phyloP scores from a whole-genome alignment of 805 yeast genomes.

The Isabelozyma rhagii region DNA sequence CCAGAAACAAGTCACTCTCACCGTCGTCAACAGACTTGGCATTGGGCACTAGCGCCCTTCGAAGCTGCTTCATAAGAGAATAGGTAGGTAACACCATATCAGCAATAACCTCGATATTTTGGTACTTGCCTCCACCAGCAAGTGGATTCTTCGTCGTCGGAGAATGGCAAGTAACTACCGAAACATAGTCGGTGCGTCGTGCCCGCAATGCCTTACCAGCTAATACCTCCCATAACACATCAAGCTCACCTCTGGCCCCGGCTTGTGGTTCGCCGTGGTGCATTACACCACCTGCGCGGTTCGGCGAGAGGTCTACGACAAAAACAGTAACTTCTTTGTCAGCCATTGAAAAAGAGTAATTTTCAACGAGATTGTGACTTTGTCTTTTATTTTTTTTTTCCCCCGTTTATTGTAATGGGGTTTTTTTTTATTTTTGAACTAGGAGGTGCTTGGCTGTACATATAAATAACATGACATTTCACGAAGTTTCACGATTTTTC shows the following conservation, averaged over 20 bases:
- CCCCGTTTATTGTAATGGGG: background rate
- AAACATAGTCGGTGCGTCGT: slow-evolving; percentile 38
- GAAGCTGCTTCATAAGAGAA: slow-evolving; percentile 10
- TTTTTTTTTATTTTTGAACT: too few species aligned
- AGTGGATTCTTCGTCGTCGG: slow-evolving; percentile 11
- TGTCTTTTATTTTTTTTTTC: background rate
- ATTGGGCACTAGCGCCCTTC: slow-evolving; percentile 5
- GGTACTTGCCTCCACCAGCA: slow-evolving; percentile 9
- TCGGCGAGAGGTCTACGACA: slow-evolving; percentile 50
- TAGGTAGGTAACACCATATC: slow-evolving; percentile 19
- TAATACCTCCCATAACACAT: slow-evolving; percentile 39
- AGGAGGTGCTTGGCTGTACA: too few species aligned
- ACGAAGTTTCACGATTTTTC: background rate
- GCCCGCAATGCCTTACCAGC: slow-evolving; percentile 21
- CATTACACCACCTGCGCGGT: slow-evolving; percentile 23
- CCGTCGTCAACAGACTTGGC: slow-evolving; percentile 3
- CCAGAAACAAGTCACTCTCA: slow-evolving; percentile 22
- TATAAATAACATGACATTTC: too few species aligned
- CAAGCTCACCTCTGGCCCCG: slow-evolving; percentile 13
- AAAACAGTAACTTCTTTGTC: slow-evolving; percentile 44
- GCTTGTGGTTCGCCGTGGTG: too few species aligned
- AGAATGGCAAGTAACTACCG: slow-evolving; percentile 28
- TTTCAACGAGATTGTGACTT: background rate
- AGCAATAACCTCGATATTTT: slow-evolving; percentile 15
- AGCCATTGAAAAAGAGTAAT: slow-evolving; percentile 16